Conservation (phyloP, 2,329 filamentous ascomycete genomes). For the Raffaelea arxii region DNA sequence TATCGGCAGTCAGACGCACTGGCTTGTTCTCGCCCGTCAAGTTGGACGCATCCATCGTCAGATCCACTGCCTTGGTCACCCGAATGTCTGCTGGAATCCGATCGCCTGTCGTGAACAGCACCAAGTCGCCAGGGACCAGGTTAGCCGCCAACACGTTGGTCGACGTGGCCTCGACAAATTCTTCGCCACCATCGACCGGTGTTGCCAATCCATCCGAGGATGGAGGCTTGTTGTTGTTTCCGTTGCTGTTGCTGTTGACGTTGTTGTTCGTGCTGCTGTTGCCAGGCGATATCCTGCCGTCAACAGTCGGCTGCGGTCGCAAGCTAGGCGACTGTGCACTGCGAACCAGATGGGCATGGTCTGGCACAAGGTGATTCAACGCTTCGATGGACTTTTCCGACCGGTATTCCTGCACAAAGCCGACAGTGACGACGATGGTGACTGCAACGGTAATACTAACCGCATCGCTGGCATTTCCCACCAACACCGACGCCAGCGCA, state of each 20-base stretch:
- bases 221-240: background rate
- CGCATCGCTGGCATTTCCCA: slow-evolving; percentile 91
- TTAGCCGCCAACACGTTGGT: slow-evolving; percentile 79
- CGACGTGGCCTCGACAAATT: slow-evolving; percentile 61
- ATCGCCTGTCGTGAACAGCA: slow-evolving; percentile 91
- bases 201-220: slow-evolving; percentile 38
- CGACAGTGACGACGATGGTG: slow-evolving; percentile 91
- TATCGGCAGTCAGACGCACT: slow-evolving; percentile 65
- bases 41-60: slow-evolving; percentile 95
- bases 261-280: slow-evolving; percentile 36
- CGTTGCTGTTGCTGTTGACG: slow-evolving; percentile 18
- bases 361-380: slow-evolving; percentile 84
- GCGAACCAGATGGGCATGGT: slow-evolving; percentile 90
- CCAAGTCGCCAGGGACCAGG: slow-evolving; percentile 84
- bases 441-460: slow-evolving; percentile 93
- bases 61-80: slow-evolving; percentile 79
- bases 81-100: slow-evolving; percentile 93
- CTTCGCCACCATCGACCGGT: slow-evolving; percentile 51
- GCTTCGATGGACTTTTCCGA: slow-evolving; percentile 97
- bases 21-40: slow-evolving; percentile 95
- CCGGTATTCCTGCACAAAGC: slow-evolving; percentile 93
- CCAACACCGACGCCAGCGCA: slow-evolving; percentile 75
- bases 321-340: slow-evolving; percentile 23
- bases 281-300: too few species aligned
- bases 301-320: too few species aligned